Evolutionary conservation across 73 alveolate genomes (phyloP).

Genomic region (Paramecium pentaurelia): DNA sequence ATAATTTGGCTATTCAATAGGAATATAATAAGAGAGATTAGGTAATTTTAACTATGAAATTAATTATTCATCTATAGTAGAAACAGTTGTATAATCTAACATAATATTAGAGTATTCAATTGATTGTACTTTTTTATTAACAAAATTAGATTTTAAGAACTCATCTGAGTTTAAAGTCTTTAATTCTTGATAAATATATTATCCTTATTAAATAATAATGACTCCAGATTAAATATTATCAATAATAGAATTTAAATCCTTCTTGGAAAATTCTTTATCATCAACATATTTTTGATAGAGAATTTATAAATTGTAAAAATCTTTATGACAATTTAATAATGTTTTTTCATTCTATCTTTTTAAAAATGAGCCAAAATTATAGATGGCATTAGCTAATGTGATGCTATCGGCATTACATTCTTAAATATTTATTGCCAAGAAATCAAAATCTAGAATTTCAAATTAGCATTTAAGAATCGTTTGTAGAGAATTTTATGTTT

Average conservation of each 20-base stretch:
- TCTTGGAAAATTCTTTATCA: neutral
- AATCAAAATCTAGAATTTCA: neutral
- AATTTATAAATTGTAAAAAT: neutral
- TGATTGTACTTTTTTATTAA: neutral
- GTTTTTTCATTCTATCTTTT: neutral
- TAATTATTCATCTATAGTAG: neutral
- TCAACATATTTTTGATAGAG: neutral
- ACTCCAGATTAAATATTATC: constrained; percentile 17
- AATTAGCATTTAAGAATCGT: neutral
- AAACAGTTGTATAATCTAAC: neutral
- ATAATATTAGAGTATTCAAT: neutral
- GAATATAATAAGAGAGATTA: neutral
- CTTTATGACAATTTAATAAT: neutral
- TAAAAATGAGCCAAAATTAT: neutral
- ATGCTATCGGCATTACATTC: neutral
- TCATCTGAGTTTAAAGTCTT: neutral
- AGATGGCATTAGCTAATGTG: neutral
- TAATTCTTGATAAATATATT: neutral
- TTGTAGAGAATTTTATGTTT: neutral
- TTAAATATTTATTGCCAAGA: neutral
- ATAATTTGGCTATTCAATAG: neutral
- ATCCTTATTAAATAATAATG: neutral
- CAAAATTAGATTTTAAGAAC: neutral
- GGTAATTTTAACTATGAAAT: constrained; percentile 4
- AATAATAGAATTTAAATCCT: neutral